Evolutionary conservation across 495 filamentous ascomycete genomes (phyloP).

Genomic region (Aspergillus baeticus): DNA sequence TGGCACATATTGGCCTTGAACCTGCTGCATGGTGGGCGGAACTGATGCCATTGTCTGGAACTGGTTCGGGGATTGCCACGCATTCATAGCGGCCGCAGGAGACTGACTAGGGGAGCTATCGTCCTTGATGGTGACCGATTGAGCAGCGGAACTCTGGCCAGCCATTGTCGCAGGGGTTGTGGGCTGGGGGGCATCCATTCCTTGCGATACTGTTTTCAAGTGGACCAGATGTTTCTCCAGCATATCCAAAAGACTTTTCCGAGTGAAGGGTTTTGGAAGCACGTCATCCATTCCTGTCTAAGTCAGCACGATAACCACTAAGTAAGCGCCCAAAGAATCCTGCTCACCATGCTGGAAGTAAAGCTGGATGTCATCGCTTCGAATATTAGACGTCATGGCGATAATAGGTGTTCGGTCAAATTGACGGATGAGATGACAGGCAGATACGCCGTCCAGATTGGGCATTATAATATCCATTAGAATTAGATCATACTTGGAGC

Average conservation of each 20-base stretch:
- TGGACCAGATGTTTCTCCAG: constrained; percentile 85
- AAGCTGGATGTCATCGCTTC: constrained; percentile 93
- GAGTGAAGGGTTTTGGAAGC: constrained; percentile 94
- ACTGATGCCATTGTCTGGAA: constrained; percentile 63
- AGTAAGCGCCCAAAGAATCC: not conserved
- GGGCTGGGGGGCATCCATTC: constrained; percentile 54
- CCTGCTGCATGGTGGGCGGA: constrained; percentile 44
- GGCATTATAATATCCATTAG: constrained; percentile 99
- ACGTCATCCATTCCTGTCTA: constrained; percentile 95
- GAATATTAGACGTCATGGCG: constrained; percentile 98
- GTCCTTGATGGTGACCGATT: constrained; percentile 64
- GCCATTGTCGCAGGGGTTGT: constrained; percentile 50
- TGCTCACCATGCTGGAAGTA: constrained; percentile 93
- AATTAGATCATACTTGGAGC: constrained; percentile 85
- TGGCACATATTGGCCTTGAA: constrained; percentile 53
- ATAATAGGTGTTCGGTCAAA: constrained; percentile 88
- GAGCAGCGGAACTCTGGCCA: constrained; percentile 51
- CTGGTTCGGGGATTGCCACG: constrained; percentile 73
- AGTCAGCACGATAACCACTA: not conserved
- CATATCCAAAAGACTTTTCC: constrained; percentile 87
- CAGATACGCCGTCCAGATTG: constrained; percentile 90
- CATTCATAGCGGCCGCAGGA: constrained; percentile 63
- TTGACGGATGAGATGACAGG: constrained; percentile 90
- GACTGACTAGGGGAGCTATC: constrained; percentile 80
- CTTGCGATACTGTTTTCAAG: constrained; percentile 60